Evolutionary conservation across 208 protist species (phyloP).

Genomic region (Trypanosoma melophagium): DNA sequence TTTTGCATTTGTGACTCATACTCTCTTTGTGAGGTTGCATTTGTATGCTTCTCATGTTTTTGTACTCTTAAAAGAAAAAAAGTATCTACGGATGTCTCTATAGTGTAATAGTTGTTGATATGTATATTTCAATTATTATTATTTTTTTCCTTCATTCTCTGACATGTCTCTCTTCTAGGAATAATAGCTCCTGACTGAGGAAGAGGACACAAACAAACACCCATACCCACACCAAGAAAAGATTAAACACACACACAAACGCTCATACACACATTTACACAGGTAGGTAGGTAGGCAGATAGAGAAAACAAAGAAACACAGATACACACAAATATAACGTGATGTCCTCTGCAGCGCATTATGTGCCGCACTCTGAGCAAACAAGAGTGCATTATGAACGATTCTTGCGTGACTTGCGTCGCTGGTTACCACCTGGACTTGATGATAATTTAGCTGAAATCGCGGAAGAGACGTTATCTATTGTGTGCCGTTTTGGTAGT

Average conservation of each 20-base stretch:
- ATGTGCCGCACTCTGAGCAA: slow-evolving; percentile 72
- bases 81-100: too few species aligned
- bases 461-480: slow-evolving; percentile 71
- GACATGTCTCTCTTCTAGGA: not conserved
- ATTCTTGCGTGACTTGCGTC: slow-evolving; percentile 73
- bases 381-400: slow-evolving; percentile 80
- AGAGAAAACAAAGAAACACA: not conserved
- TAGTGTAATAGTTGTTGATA: too few species aligned
- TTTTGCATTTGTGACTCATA: slow-evolving; percentile 9
- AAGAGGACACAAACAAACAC: not conserved
- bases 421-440: slow-evolving; percentile 74
- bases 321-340: not conserved
- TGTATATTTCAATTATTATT: too few species aligned
- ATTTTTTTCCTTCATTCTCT: too few species aligned
- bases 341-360: slow-evolving; percentile 35
- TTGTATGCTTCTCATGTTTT: slow-evolving; percentile 1
- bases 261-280: not conserved
- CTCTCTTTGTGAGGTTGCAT: too few species aligned
- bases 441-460: slow-evolving; percentile 77
- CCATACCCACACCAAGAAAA: not conserved
- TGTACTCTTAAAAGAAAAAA: not conserved
- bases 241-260: not conserved
- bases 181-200: slow-evolving; percentile 2
- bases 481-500: slow-evolving; percentile 50
- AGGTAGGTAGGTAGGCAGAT: not conserved